Evolutionary conservation across 768 basidiomycete species (phyloP).

Genomic region (Tubosaeta brunneosetosa): DNA sequence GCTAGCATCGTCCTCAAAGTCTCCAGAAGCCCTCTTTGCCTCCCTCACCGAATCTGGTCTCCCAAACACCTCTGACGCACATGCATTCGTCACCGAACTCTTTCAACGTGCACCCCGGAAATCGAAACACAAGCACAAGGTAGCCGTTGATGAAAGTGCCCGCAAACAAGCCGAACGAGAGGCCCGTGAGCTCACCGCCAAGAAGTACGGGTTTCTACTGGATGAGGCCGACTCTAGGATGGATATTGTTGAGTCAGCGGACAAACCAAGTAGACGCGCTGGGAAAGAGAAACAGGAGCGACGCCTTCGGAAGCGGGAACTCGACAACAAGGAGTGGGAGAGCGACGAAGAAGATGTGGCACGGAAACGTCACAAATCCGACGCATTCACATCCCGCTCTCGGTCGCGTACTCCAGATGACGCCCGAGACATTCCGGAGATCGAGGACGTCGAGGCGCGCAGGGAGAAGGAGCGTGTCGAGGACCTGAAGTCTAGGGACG

Average conservation of each 20-base stretch:
- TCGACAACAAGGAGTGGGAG: slow-evolving; percentile 82
- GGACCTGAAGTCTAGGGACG: slow-evolving; percentile 86
- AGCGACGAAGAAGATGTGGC: slow-evolving; percentile 82
- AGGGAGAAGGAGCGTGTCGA: slow-evolving; percentile 70
- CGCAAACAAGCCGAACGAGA: slow-evolving; percentile 74
- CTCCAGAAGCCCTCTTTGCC: slow-evolving; percentile 72
- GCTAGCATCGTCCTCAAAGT: slow-evolving; percentile 74
- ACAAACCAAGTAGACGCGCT: slow-evolving; percentile 20
- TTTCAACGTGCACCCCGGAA: slow-evolving; percentile 75
- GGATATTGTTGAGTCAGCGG: slow-evolving; percentile 36
- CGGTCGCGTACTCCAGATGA: slow-evolving; percentile 30
- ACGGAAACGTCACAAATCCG: slow-evolving; percentile 57
- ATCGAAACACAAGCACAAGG: slow-evolving; percentile 58
- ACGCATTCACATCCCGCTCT: slow-evolving; percentile 30
- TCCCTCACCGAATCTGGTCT: slow-evolving; percentile 74
- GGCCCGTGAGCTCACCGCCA: slow-evolving; percentile 59
- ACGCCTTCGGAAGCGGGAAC: slow-evolving; percentile 74
- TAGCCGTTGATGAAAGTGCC: slow-evolving; percentile 36
- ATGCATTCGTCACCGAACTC: slow-evolving; percentile 75
- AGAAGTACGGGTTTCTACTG: slow-evolving; percentile 77
- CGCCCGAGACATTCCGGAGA: slow-evolving; percentile 47
- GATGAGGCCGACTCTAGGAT: slow-evolving; percentile 69
- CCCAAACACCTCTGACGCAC: slow-evolving; percentile 74
- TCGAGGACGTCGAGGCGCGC: slow-evolving; percentile 72
- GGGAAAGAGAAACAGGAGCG: slow-evolving; percentile 55